A percentile compares a stretch with the other conserved stretches of the same genome.
phyloP scores from a whole-genome alignment of 768 basidiomycete species.

The Kwoniella pini region DNA sequence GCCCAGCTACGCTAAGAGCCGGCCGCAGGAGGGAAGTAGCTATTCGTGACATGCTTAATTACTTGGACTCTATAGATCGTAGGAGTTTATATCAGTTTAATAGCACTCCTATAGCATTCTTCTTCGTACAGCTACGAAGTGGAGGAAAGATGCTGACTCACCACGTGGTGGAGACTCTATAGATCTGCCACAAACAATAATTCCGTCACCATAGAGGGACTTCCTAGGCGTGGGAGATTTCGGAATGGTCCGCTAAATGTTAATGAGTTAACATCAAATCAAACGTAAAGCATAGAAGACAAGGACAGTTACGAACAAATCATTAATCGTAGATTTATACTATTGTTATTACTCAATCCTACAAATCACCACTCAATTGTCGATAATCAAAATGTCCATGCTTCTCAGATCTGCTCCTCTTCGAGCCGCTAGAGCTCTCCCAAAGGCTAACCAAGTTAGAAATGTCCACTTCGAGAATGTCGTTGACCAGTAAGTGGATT shows the following conservation, averaged over 20 bases:
- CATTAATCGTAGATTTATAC: neutral
- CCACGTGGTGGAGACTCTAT: neutral
- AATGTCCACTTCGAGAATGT: constrained; percentile 51
- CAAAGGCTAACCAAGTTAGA: constrained; percentile 34
- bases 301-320: neutral
- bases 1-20: constrained; percentile 1
- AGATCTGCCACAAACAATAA: constrained; percentile 1
- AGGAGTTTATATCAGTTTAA: neutral
- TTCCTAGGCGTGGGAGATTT: neutral
- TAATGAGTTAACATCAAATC: neutral
- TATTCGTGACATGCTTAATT: constrained; percentile 11
- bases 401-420: constrained; percentile 40
- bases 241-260: constrained; percentile 3
- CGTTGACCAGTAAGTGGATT: constrained; percentile 49
- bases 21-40: constrained; percentile 2
- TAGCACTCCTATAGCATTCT: neutral
- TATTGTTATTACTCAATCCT: neutral
- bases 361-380: neutral
- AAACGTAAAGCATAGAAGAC: too few species aligned
- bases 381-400: constrained; percentile 40
- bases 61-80: neutral
- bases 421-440: constrained; percentile 31
- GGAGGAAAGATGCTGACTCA: neutral
- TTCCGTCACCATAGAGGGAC: neutral
- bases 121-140: constrained; percentile 2